phyloP scores from a whole-genome alignment of 768 basidiomycete species.

The Suillus variegatus region DNA sequence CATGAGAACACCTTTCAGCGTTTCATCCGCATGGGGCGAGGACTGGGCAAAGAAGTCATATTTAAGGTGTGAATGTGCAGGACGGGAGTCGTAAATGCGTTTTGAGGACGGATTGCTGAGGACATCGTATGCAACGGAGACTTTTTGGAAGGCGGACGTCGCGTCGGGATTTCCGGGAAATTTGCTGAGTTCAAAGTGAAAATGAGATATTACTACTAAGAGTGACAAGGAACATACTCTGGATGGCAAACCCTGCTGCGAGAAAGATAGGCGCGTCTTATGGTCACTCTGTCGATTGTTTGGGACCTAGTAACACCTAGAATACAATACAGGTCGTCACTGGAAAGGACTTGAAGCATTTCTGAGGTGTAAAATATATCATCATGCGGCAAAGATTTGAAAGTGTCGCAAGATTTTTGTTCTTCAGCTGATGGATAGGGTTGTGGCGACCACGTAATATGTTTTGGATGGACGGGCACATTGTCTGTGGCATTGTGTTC shows the following conservation, averaged over 20 bases:
- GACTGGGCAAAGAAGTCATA: constrained; percentile 60
- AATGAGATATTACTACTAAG: constrained; percentile 6
- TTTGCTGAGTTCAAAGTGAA: constrained; percentile 54
- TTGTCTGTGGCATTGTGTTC: constrained; percentile 46
- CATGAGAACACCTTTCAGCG: constrained; percentile 71
- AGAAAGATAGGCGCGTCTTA: constrained; percentile 75
- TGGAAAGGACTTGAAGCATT: constrained; percentile 51
- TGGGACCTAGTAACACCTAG: constrained; percentile 60
- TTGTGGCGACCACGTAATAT: constrained; percentile 30
- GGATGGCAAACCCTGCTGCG: constrained; percentile 82
- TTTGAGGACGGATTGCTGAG: constrained; percentile 72
- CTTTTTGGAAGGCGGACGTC: constrained; percentile 84
- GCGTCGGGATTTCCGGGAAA: constrained; percentile 74
- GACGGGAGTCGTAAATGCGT: constrained; percentile 66
- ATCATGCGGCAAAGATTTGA: constrained; percentile 4
- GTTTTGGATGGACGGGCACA: constrained; percentile 24
- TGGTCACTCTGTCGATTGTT: constrained; percentile 56
- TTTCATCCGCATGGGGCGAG: constrained; percentile 70
- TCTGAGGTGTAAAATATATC: constrained; percentile 17
- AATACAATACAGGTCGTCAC: constrained; percentile 71
- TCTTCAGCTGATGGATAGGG: constrained; percentile 16
- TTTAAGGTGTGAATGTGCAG: constrained; percentile 35
- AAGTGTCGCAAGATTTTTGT: constrained; percentile 13
- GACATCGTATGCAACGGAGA: constrained; percentile 81
- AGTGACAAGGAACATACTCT: constrained; percentile 58